These are phyloP conservation scores for Tremellales sp. DNA, from an alignment of 1,284 basidiomycete genomes.

Conservation along the genomic window DNA sequence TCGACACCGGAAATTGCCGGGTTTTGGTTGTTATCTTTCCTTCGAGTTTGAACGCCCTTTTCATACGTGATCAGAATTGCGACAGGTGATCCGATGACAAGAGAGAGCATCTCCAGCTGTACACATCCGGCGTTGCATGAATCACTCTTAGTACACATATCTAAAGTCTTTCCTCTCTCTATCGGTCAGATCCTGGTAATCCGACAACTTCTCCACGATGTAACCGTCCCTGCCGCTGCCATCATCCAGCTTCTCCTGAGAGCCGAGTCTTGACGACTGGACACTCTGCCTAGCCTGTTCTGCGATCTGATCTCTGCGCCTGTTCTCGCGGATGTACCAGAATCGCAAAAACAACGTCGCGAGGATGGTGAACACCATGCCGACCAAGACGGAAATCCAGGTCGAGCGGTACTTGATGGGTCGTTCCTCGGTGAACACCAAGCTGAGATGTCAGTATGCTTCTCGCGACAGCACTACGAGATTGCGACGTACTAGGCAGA, in stretches of 20 bases:
- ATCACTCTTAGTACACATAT: slow-evolving; percentile 31
- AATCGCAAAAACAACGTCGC: slow-evolving; percentile 39
- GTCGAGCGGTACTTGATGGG: slow-evolving; percentile 50
- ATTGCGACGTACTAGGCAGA: slow-evolving; percentile 45
- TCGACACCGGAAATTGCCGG: no score
- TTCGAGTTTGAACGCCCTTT: no score
- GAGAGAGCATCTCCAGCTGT: no score
- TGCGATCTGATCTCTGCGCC: slow-evolving; percentile 11
- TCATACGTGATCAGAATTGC: no score
- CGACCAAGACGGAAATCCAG: slow-evolving; percentile 51
- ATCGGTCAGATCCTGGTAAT: slow-evolving; percentile 33
- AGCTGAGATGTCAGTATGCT: slow-evolving; percentile 4
- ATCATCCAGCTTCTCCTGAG: slow-evolving; percentile 6
- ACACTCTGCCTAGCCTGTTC: neutral
- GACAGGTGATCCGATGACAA: no score
- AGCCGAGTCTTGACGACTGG: slow-evolving; percentile 1
- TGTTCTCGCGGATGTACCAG: slow-evolving; percentile 43
- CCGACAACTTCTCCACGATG: slow-evolving; percentile 8
- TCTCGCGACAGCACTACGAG: slow-evolving; percentile 18
- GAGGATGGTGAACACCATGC: slow-evolving; percentile 38
- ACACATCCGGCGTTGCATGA: no score
- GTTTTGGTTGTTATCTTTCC: no score
- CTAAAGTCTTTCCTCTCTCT: slow-evolving; percentile 32
- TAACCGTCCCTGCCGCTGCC: slow-evolving; percentile 5
- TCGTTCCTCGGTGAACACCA: slow-evolving; percentile 37